phyloP scores from a whole-genome alignment of 2,329 filamentous ascomycete genomes.

The Chalaropsis thielavioides region DNA sequence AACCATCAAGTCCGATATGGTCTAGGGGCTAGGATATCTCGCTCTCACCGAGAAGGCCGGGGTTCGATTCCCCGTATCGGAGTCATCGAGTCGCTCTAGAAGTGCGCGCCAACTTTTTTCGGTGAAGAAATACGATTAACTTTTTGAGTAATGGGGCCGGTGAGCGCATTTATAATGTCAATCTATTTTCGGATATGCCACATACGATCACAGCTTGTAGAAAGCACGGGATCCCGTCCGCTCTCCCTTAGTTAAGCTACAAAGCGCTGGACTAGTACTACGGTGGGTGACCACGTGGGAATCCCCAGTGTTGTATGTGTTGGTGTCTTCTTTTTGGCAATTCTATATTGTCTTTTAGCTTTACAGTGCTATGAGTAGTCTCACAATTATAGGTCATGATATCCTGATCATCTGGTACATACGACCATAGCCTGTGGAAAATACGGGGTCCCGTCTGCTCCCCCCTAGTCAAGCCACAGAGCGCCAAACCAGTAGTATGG shows the following conservation, averaged over 20 bases:
- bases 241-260: neutral
- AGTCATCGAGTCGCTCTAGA: neutral
- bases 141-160: no score
- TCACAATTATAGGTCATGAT: no score
- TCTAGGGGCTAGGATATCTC: conserved; percentile 12
- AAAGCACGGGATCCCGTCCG: neutral
- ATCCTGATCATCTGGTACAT: no score
- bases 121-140: no score
- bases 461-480: neutral
- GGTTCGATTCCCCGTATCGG: conserved; percentile 21
- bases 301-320: neutral
- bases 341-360: neutral
- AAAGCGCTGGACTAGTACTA: neutral
- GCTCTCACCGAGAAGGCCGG: conserved; percentile 19
- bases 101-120: no score
- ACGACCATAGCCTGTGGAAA: neutral
- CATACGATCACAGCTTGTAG: neutral
- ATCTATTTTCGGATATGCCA: neutral
- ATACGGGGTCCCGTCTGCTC: neutral
- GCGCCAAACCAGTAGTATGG: neutral
- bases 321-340: neutral
- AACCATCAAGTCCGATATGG: conserved; percentile 8
- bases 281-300: neutral
- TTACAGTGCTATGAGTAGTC: neutral
- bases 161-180: no score